Percentiles rank a stretch among this genome's conserved stretches.
phyloP scores from a whole-genome alignment of 1,139 yeast species.

The Blastobotrys persicus region DNA sequence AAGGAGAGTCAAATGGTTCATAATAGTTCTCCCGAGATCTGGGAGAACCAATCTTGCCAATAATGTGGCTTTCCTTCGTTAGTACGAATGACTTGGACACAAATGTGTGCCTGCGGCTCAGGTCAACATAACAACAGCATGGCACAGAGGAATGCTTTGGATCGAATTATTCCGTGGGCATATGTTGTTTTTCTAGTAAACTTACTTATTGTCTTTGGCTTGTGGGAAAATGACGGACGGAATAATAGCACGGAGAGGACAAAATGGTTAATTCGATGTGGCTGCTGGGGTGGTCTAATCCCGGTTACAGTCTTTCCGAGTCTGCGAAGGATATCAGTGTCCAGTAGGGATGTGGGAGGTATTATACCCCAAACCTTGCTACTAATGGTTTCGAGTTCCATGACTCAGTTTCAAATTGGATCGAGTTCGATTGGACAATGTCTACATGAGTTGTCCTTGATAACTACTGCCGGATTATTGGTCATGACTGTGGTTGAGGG shows the following conservation, averaged over 20 bases:
- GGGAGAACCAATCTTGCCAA: no score
- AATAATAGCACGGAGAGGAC: neutral
- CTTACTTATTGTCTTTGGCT: neutral
- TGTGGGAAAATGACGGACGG: neutral
- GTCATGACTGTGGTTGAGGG: neutral
- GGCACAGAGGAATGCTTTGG: neutral
- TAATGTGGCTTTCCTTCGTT: no score
- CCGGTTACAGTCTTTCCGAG: neutral
- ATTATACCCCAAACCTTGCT: neutral
- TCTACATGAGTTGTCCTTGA: neutral
- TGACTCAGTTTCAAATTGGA: neutral
- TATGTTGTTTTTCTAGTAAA: neutral
- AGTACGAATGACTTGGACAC: neutral
- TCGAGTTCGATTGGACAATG: neutral
- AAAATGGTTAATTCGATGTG: neutral
- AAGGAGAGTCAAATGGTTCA: no score
- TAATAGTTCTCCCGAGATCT: no score
- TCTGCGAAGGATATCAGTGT: neutral
- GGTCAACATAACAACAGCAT: neutral
- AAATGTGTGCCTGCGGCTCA: neutral
- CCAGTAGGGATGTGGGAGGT: neutral
- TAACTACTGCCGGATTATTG: neutral
- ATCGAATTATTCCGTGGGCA: neutral
- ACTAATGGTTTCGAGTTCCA: neutral
- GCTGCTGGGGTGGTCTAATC: neutral